Percentiles rank a stretch among this genome's conserved stretches.
phyloP scores from a whole-genome alignment of 352 stramenopile species.

The Discostella stelligera region DNA sequence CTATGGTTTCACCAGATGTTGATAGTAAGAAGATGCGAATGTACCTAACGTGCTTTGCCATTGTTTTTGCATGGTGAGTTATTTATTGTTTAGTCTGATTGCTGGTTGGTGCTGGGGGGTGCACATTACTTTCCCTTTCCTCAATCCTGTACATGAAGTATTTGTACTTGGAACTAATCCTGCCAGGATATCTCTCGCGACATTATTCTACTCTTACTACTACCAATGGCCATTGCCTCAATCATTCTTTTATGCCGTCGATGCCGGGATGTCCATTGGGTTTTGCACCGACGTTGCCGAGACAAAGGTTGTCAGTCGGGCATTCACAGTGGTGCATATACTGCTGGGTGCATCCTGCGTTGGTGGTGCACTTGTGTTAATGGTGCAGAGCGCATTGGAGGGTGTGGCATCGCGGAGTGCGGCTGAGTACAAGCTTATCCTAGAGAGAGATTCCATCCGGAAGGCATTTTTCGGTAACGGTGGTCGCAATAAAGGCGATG shows the following conservation, averaged over 20 bases:
- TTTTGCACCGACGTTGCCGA: conserved; percentile 76
- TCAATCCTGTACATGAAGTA: background rate
- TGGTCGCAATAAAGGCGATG: background rate
- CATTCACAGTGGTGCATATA: conserved; percentile 72
- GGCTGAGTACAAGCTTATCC: conserved; percentile 26
- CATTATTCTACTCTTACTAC: conserved; percentile 64
- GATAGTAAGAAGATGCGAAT: conserved; percentile 5
- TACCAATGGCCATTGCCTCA: conserved; percentile 66
- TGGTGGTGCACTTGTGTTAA: conserved; percentile 60
- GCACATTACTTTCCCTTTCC: background rate
- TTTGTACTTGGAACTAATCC: background rate
- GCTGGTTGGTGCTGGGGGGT: background rate
- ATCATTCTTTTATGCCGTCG: conserved; percentile 74
- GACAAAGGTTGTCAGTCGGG: conserved; percentile 53
- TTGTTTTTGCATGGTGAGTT: conserved; percentile 8
- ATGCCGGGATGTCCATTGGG: conserved; percentile 75
- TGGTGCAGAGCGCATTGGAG: conserved; percentile 67
- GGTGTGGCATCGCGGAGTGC: conserved; percentile 25
- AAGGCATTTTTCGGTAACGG: conserved; percentile 27
- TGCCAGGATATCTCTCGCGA: conserved; percentile 54
- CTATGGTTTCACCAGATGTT: background rate
- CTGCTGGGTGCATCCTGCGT: conserved; percentile 65
- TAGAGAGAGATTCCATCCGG: conserved; percentile 37
- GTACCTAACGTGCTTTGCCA: conserved; percentile 13
- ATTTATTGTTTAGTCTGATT: background rate